Conservation (phyloP, 495 filamentous ascomycete genomes). For the Xylaria telfairii region DNA sequence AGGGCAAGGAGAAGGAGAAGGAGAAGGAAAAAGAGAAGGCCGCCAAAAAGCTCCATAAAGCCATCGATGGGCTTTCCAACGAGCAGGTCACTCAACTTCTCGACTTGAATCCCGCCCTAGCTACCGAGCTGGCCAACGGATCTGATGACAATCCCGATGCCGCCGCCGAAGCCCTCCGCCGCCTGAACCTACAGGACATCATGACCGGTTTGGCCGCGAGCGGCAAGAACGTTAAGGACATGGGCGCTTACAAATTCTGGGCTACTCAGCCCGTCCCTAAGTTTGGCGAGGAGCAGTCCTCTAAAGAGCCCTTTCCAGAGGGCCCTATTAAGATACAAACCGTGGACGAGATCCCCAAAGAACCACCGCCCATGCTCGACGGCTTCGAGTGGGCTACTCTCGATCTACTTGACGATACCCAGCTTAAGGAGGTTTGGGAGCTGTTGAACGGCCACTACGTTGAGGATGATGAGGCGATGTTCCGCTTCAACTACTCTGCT, state of each 20-base stretch:
- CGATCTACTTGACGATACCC: slow-evolving; percentile 67
- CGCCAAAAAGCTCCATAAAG: slow-evolving; percentile 47
- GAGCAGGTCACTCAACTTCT: slow-evolving; percentile 61
- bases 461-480: slow-evolving; percentile 95
- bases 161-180: slow-evolving; percentile 68
- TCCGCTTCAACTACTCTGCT: slow-evolving; percentile 91
- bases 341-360: slow-evolving; percentile 74
- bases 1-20: slow-evolving; percentile 57
- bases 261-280: slow-evolving; percentile 92
- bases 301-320: slow-evolving; percentile 50
- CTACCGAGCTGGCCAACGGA: slow-evolving; percentile 54
- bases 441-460: slow-evolving; percentile 92
- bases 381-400: slow-evolving; percentile 95
- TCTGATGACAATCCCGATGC: slow-evolving; percentile 35
- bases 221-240: slow-evolving; percentile 91
- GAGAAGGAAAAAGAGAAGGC: slow-evolving; percentile 58
- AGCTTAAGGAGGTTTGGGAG: slow-evolving; percentile 84
- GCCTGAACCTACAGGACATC: slow-evolving; percentile 76
- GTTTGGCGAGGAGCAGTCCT: slow-evolving; percentile 64
- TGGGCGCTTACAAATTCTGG: slow-evolving; percentile 98
- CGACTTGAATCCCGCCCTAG: slow-evolving; percentile 66
- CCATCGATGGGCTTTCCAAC: slow-evolving; percentile 51
- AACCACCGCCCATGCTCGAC: slow-evolving; percentile 68
- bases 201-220: slow-evolving; percentile 77
- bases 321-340: slow-evolving; percentile 68